Percentiles rank a stretch among this genome's conserved stretches.
Evolutionary conservation across 495 filamentous ascomycete species (phyloP).

Genomic region (Penicillium malachiteum): DNA sequence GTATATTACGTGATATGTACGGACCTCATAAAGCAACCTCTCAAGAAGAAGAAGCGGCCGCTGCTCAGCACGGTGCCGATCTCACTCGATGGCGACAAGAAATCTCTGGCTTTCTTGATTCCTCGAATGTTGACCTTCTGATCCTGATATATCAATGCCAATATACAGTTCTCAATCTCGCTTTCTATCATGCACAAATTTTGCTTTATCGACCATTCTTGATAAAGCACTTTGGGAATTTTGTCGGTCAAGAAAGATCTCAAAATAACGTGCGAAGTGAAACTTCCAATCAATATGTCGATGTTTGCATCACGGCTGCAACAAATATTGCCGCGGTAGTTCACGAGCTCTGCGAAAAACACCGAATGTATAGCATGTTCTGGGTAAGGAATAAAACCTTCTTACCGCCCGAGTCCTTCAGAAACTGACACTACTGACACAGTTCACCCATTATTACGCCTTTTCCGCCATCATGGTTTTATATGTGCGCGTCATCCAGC

Average conservation of each 20-base stretch:
- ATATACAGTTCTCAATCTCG: conserved; percentile 27
- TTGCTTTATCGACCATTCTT: conserved; percentile 27
- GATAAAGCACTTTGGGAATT: conserved; percentile 15
- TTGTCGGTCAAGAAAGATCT: background rate
- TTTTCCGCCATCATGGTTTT: conserved; percentile 27
- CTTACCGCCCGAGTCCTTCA: background rate
- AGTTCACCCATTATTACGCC: conserved; percentile 30
- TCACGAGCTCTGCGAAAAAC: conserved; percentile 17
- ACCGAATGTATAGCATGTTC: conserved; percentile 22
- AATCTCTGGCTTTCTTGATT: conserved; percentile 16
- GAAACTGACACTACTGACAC: background rate
- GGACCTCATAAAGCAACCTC: conserved; percentile 10
- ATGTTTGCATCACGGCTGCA: conserved; percentile 19
- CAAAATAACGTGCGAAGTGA: conserved; percentile 2
- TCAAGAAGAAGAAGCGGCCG: background rate
- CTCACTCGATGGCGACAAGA: background rate
- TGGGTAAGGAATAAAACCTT: conserved; percentile 10
- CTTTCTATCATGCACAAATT: conserved; percentile 26
- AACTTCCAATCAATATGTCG: conserved; percentile 6
- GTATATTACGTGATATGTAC: conserved; percentile 25
- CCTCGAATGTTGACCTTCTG: conserved; percentile 23
- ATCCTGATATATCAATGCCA: conserved; percentile 28
- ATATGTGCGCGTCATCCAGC: conserved; percentile 24
- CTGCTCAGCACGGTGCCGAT: background rate
- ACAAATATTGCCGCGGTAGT: conserved; percentile 17